Evolutionary conservation across 2,329 filamentous ascomycete species (phyloP).

Genomic region (Pseudogymnoascus sp.): DNA sequence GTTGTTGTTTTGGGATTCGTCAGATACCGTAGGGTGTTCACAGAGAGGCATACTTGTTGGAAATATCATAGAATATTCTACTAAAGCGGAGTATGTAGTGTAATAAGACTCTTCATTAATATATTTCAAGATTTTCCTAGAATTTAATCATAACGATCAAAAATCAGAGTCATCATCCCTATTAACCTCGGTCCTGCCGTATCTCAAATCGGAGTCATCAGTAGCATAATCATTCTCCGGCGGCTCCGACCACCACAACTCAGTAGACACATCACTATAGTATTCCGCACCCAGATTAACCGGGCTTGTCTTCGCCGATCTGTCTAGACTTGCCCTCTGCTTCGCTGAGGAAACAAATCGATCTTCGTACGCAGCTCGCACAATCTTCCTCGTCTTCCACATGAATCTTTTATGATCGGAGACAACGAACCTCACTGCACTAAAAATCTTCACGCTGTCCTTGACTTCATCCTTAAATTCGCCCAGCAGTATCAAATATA

Average conservation of each 20-base stretch:
- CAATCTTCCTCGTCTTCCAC: conserved; percentile 14
- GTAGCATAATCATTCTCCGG: too few species aligned
- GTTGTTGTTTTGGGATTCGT: not conserved
- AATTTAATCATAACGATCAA: not conserved
- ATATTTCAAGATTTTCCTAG: not conserved
- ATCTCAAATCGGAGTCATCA: too few species aligned
- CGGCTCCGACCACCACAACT: too few species aligned
- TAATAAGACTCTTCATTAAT: not conserved
- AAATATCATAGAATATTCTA: too few species aligned
- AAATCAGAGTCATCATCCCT: too few species aligned
- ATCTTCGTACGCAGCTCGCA: conserved; percentile 22
- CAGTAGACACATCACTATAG: not conserved
- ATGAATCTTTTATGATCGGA: conserved; percentile 9
- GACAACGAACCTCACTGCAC: conserved; percentile 22
- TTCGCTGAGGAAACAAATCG: conserved; percentile 20
- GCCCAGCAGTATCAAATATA: conserved; percentile 19
- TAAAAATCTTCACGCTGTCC: conserved; percentile 19
- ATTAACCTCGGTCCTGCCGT: too few species aligned
- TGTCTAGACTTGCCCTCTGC: conserved; percentile 20
- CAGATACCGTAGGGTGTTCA: too few species aligned
- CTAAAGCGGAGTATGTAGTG: not conserved
- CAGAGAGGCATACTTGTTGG: too few species aligned
- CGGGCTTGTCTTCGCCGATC: conserved; percentile 12
- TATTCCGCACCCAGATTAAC: too few species aligned
- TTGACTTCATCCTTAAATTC: conserved; percentile 18